A percentile compares a stretch with the other conserved stretches of the same genome.
Evolutionary conservation across 345 rosid genomes (phyloP).

Genomic region (Populus pruinosa): DNA sequence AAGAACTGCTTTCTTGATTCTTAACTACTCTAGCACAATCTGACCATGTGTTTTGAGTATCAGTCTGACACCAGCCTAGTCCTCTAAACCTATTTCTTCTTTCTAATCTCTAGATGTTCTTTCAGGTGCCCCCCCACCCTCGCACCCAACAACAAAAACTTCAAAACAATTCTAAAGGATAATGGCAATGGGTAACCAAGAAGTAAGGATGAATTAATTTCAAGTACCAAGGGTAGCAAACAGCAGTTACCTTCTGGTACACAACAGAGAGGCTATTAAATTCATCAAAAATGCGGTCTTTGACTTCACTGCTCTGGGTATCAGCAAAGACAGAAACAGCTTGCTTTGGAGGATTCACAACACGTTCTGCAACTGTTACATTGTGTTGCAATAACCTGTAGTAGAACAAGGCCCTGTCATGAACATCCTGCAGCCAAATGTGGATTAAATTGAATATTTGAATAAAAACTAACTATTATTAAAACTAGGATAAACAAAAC

Average conservation of each 20-base stretch:
- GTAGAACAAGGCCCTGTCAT: slow-evolving; percentile 96
- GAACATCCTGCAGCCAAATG: slow-evolving; percentile 76
- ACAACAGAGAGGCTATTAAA: slow-evolving; percentile 91
- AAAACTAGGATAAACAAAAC: background rate
- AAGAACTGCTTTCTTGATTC: background rate
- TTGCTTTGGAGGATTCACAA: slow-evolving; percentile 95
- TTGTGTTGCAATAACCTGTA: slow-evolving; percentile 79
- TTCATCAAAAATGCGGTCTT: slow-evolving; percentile 95
- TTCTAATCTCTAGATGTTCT: background rate
- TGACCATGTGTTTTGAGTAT: too few species aligned
- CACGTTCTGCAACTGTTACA: slow-evolving; percentile 72
- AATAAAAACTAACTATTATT: background rate
- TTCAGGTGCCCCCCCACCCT: background rate
- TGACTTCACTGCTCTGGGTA: slow-evolving; percentile 92
- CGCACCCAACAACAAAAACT: background rate
- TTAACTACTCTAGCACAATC: too few species aligned
- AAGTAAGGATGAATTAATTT: background rate
- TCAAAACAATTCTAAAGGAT: background rate
- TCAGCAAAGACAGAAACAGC: slow-evolving; percentile 98
- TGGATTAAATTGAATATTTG: slow-evolving; percentile 17
- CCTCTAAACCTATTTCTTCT: background rate
- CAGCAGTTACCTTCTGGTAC: slow-evolving; percentile 73
- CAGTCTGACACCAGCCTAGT: background rate
- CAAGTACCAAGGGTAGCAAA: slow-evolving; percentile 12
- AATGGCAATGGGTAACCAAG: background rate